phyloP scores from a whole-genome alignment of 1,139 yeast species.

The Nematodospora anomalae region DNA sequence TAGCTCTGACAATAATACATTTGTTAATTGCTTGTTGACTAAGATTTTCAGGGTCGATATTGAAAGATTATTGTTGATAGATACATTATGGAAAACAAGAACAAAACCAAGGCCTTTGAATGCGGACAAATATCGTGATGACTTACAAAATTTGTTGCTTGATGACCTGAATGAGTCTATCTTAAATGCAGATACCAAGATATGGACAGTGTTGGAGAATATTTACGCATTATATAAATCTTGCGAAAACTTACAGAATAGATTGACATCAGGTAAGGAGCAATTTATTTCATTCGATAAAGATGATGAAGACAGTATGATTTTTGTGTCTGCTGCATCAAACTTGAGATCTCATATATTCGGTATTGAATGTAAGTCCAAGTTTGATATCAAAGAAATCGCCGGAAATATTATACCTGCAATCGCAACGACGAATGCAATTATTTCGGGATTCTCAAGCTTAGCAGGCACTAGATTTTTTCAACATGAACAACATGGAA shows the following conservation, averaged over 20 bases:
- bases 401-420: constrained; percentile 99
- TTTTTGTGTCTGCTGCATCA: constrained; percentile 86
- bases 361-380: constrained; percentile 68
- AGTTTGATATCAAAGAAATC: constrained; percentile 86
- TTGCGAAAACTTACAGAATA: constrained; percentile 47
- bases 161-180: constrained; percentile 20
- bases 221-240: constrained; percentile 58
- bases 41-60: constrained; percentile 72
- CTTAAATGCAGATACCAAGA: constrained; percentile 53
- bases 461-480: constrained; percentile 65
- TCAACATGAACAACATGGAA: constrained; percentile 20
- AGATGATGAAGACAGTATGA: constrained; percentile 88
- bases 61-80: constrained; percentile 67
- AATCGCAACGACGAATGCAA: constrained; percentile 96
- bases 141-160: constrained; percentile 17
- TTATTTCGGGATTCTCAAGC: constrained; percentile 86
- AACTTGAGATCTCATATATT: constrained; percentile 77
- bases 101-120: constrained; percentile 64
- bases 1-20: constrained; percentile 28
- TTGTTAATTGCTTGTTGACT: constrained; percentile 42
- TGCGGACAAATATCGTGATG: constrained; percentile 20
- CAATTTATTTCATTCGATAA: constrained; percentile 76
- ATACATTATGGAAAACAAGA: constrained; percentile 77
- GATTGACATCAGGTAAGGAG: constrained; percentile 44
- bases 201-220: constrained; percentile 67